Conservation (phyloP, 371 early-diverging fungal genomes). For the Mortierella sp. region DNA sequence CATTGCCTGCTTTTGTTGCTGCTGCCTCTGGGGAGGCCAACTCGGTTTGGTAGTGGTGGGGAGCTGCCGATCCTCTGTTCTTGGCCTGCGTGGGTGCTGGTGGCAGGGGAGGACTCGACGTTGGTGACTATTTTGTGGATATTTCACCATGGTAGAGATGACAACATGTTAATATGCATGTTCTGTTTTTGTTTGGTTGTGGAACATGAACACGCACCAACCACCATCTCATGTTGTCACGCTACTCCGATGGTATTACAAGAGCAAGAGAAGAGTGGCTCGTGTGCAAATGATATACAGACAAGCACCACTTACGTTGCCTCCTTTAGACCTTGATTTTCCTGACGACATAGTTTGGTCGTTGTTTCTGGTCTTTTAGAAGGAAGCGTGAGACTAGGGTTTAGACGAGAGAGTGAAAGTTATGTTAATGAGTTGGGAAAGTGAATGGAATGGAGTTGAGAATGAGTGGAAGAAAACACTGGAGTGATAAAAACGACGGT, state of each 20-base stretch:
- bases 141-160: neutral
- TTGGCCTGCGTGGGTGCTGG: constrained; percentile 31
- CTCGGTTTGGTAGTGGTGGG: constrained; percentile 28
- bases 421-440: neutral
- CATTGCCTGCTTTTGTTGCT: neutral
- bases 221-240: neutral
- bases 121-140: constrained; percentile 17
- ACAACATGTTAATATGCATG: neutral
- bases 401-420: neutral
- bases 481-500: neutral
- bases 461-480: neutral
- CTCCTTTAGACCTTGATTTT: constrained; percentile 19
- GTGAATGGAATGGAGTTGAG: neutral
- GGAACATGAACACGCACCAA: neutral
- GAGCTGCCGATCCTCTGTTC: constrained; percentile 41
- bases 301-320: neutral
- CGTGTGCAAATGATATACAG: neutral
- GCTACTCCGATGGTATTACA: neutral
- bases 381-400: neutral
- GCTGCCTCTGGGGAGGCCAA: constrained; percentile 10
- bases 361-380: neutral
- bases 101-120: constrained; percentile 37
- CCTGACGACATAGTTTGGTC: constrained; percentile 27
- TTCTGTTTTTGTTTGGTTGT: neutral
- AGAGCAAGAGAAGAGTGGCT: neutral